phyloP scores from a whole-genome alignment of 202 grass and related monocot genomes.

The Elaeis oleifera region DNA sequence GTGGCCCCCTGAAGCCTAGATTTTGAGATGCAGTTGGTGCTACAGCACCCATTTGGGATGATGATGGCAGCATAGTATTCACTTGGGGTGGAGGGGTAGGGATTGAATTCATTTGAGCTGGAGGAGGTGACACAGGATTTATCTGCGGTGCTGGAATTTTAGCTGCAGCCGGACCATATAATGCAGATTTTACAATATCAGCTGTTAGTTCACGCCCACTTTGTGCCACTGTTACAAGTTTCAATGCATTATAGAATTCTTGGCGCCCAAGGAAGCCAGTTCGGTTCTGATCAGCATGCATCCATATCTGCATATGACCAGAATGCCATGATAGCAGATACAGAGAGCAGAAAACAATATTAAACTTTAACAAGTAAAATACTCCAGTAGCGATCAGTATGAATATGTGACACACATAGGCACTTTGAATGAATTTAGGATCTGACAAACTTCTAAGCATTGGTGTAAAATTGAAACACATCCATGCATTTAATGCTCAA shows the following conservation, averaged over 20 bases:
- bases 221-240: conserved; percentile 93
- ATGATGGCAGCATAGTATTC: conserved; percentile 35
- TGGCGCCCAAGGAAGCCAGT: conserved; percentile 85
- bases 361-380: no score
- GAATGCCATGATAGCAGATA: background rate
- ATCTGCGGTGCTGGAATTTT: conserved; percentile 93
- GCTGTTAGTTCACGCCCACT: conserved; percentile 80
- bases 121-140: conserved; percentile 28
- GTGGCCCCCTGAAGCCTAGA: conserved; percentile 37
- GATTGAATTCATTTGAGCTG: conserved; percentile 20
- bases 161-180: conserved; percentile 81
- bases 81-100: conserved; percentile 19
- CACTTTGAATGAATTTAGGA: no score
- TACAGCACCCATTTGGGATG: conserved; percentile 42
- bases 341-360: no score
- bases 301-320: conserved; percentile 69
- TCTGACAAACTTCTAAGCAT: no score
- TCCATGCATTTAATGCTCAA: no score
- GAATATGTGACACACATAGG: no score
- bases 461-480: no score
- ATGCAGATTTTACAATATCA: conserved; percentile 84
- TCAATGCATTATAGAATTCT: conserved; percentile 91
- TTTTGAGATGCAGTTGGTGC: conserved; percentile 39
- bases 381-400: no score
- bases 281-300: conserved; percentile 89